Evolutionary conservation across 768 basidiomycete species (phyloP).

Genomic region (Suillus weaverae): DNA sequence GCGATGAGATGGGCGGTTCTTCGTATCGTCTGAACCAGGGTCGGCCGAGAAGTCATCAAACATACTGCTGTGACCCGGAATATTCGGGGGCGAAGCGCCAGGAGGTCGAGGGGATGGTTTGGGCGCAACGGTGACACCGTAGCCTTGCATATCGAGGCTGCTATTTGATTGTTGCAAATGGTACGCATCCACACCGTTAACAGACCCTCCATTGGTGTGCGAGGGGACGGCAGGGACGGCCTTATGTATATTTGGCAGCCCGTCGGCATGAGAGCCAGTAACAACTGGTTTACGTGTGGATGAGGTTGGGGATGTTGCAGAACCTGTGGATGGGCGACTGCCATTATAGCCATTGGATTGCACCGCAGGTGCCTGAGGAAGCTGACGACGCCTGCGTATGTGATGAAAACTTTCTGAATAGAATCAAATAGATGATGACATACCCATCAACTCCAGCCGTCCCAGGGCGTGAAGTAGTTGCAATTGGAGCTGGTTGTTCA

Average conservation of each 20-base stretch:
- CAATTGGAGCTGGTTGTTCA: conserved; percentile 14
- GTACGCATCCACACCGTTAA: conserved; percentile 10
- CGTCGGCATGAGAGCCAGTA: conserved; percentile 18
- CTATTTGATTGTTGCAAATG: conserved; percentile 6
- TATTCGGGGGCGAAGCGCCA: conserved; percentile 28
- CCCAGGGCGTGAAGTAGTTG: conserved; percentile 24
- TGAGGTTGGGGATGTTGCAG: conserved; percentile 20
- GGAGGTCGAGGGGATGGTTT: conserved; percentile 29
- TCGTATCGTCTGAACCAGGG: neutral
- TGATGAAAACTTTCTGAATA: neutral
- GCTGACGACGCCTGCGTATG: conserved; percentile 27
- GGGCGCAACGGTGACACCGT: conserved; percentile 9
- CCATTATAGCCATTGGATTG: conserved; percentile 16
- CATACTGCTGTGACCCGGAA: conserved; percentile 22
- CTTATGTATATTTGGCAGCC: conserved; percentile 27
- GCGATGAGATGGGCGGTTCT: conserved; percentile 20
- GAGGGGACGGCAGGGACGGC: conserved; percentile 31
- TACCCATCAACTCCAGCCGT: conserved; percentile 28
- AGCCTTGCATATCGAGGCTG: conserved; percentile 18
- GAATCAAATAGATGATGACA: neutral
- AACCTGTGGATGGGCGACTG: conserved; percentile 23
- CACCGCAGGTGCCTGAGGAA: conserved; percentile 26
- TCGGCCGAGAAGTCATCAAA: conserved; percentile 20
- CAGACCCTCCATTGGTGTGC: conserved; percentile 12
- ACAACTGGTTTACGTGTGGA: conserved; percentile 14